Evolutionary conservation across 305 asterid genomes (phyloP).

Genomic region (Striga hermonthica): DNA sequence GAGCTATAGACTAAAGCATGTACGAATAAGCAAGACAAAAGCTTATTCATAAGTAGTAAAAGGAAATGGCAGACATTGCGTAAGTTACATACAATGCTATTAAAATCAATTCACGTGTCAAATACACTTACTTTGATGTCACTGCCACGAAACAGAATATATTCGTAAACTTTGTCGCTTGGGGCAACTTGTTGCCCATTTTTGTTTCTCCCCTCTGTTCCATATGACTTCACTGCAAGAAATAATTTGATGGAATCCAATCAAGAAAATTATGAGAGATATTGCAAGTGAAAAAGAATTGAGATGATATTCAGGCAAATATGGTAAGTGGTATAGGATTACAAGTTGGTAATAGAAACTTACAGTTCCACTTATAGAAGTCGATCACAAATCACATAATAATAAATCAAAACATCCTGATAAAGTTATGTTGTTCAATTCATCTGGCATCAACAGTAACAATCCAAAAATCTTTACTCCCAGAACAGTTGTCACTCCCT

Average conservation of each 20-base stretch:
- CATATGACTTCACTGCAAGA: constrained; percentile 68
- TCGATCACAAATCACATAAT: constrained; percentile 10
- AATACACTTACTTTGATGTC: constrained; percentile 60
- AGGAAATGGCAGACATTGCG: not conserved
- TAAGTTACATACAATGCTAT: constrained; percentile 1
- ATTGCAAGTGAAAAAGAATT: not conserved
- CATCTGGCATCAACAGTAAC: not conserved
- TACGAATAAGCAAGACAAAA: not conserved
- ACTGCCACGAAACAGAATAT: constrained; percentile 72
- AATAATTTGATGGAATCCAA: constrained; percentile 11
- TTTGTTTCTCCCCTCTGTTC: constrained; percentile 76
- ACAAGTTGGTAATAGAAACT: not conserved
- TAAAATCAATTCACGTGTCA: not conserved
- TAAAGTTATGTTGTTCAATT: not conserved
- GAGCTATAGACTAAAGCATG: not conserved
- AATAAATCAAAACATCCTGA: not conserved
- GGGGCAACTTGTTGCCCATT: constrained; percentile 72
- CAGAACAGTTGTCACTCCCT: constrained; percentile 1
- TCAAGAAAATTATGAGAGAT: constrained; percentile 5
- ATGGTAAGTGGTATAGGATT: too few relatives aligned
- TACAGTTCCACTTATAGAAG: constrained; percentile 1
- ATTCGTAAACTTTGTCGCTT: constrained; percentile 62
- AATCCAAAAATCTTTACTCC: not conserved
- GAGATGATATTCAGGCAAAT: not conserved
- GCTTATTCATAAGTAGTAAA: constrained; percentile 11